phyloP scores from a whole-genome alignment of 371 early-diverging fungal species.

The Dinochytrium kinnereticum region DNA sequence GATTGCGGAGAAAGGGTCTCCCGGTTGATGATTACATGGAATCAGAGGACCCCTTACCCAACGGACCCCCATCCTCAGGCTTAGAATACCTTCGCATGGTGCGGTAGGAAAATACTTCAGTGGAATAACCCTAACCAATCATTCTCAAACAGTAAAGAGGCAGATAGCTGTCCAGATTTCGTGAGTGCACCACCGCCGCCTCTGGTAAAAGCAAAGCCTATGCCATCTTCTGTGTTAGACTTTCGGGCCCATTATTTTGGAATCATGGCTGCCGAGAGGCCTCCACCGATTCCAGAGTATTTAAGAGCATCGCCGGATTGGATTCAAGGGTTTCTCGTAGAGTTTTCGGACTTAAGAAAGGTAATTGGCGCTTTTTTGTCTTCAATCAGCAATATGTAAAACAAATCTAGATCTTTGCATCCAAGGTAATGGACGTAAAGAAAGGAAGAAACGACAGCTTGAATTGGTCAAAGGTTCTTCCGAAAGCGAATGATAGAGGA shows the following conservation, averaged over 20 bases:
- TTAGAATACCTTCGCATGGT: slow-evolving; percentile 61
- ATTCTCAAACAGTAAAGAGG: neutral
- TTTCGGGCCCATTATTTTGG: neutral
- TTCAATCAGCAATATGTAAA: too few relatives aligned
- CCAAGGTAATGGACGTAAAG: too few relatives aligned
- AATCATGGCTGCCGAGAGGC: neutral
- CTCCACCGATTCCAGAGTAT: slow-evolving; percentile 1
- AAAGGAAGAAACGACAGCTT: neutral
- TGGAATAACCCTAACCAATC: neutral
- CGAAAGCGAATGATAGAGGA: neutral
- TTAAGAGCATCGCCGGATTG: slow-evolving; percentile 11
- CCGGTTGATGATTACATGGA: slow-evolving; percentile 32
- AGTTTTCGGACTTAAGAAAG: neutral
- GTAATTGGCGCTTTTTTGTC: neutral
- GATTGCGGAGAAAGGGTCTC: slow-evolving; percentile 23
- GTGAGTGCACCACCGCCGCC: neutral
- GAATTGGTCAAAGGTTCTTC: neutral
- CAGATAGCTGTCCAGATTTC: neutral
- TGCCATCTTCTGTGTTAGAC: neutral
- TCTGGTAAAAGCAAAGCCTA: neutral
- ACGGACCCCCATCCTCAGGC: slow-evolving; percentile 50
- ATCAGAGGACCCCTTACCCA: slow-evolving; percentile 13
- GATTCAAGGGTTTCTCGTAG: neutral
- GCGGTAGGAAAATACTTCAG: too few relatives aligned
- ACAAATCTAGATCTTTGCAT: too few relatives aligned